phyloP scores from a whole-genome alignment of 2,329 filamentous ascomycete species.

The Rutstroemia sp. region DNA sequence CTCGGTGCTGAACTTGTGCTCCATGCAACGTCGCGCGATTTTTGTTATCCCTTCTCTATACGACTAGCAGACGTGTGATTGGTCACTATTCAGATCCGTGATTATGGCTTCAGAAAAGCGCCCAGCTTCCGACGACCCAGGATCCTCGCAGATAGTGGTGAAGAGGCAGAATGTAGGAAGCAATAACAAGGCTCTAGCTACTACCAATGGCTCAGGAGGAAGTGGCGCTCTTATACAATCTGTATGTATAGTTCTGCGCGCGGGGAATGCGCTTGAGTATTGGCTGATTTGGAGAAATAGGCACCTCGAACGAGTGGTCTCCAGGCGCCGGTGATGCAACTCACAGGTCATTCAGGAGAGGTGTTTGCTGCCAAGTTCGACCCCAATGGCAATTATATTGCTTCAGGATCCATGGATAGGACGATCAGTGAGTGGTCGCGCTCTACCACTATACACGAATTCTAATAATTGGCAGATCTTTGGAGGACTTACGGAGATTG shows the following conservation, averaged over 20 bases:
- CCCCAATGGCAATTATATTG: constrained; percentile 78
- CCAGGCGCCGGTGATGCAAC: constrained; percentile 88
- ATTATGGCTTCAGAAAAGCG: constrained; percentile 87
- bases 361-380: constrained; percentile 89
- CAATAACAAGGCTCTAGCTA: constrained; percentile 44
- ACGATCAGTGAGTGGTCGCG: constrained; percentile 61
- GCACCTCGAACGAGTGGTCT: constrained; percentile 72
- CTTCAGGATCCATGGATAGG: constrained; percentile 92
- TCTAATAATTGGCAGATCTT: constrained; percentile 53
- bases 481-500: constrained; percentile 92
- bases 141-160: constrained; percentile 71
- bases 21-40: constrained; percentile 1
- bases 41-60: background rate
- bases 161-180: constrained; percentile 73
- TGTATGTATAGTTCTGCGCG: constrained; percentile 39
- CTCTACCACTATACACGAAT: background rate
- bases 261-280: constrained; percentile 4
- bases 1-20: background rate
- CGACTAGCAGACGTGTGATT: background rate
- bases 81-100: background rate
- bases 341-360: constrained; percentile 76
- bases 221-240: constrained; percentile 60
- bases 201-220: constrained; percentile 46
- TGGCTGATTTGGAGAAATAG: constrained; percentile 39
- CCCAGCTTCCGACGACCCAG: constrained; percentile 77